Percentiles rank a stretch among this genome's conserved stretches.
Conservation (phyloP, 495 filamentous ascomycete species). For the Bathelium albidoporum region DNA sequence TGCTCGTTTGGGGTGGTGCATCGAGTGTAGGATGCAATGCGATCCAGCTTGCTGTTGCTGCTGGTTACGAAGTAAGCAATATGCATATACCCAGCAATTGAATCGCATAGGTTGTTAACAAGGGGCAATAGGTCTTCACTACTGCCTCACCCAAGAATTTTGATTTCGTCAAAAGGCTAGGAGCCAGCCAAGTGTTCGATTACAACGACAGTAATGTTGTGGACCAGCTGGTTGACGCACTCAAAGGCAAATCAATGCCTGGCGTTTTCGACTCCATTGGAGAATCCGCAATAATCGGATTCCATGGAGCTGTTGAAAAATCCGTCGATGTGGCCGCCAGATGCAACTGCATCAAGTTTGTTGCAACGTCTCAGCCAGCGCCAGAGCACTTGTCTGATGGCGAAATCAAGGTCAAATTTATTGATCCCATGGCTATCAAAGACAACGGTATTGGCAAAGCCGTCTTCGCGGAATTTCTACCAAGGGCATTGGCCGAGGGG, state of each 20-base stretch:
- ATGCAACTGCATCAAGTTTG: neutral
- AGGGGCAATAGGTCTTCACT: conserved; percentile 33
- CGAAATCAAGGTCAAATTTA: conserved; percentile 8
- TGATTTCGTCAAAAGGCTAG: conserved; percentile 39
- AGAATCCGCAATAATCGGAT: neutral
- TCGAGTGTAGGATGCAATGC: conserved; percentile 48
- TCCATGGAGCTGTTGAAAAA: neutral
- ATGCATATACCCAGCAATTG: neutral
- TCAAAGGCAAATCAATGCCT: conserved; percentile 21
- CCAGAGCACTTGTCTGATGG: neutral
- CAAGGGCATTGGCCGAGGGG: conserved; percentile 7
- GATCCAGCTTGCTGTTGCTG: conserved; percentile 48
- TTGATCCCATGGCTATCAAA: neutral
- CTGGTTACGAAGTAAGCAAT: conserved; percentile 39
- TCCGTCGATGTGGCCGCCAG: neutral
- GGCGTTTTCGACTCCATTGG: conserved; percentile 22
- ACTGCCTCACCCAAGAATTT: conserved; percentile 47
- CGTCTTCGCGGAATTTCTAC: conserved; percentile 15
- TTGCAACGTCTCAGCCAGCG: neutral
- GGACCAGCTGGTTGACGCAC: conserved; percentile 23
- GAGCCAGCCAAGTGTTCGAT: conserved; percentile 47
- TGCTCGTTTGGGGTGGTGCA: conserved; percentile 52
- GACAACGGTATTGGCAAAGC: conserved; percentile 18
- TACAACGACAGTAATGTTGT: conserved; percentile 35
- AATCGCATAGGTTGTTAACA: neutral